Conservation (phyloP, 495 filamentous ascomycete genomes). For the Talaromyces wortmannii region DNA sequence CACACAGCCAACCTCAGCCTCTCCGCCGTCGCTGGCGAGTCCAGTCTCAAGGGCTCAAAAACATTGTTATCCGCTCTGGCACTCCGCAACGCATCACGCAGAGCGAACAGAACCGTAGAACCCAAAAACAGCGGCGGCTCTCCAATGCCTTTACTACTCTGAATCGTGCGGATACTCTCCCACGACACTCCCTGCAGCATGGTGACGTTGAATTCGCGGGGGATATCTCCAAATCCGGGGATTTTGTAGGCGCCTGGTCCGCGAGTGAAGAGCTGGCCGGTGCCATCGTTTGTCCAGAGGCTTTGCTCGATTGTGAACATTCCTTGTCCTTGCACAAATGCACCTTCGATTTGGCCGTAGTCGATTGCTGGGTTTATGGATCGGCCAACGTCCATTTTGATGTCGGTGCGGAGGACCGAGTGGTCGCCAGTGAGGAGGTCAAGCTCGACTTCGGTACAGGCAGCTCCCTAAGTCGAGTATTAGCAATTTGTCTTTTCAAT, state of each 20-base stretch:
- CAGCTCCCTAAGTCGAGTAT: constrained; percentile 48
- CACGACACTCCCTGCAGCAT: constrained; percentile 89
- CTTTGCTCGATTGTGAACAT: constrained; percentile 97
- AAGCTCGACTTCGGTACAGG: constrained; percentile 84
- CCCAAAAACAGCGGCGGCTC: constrained; percentile 98
- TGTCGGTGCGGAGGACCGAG: constrained; percentile 82
- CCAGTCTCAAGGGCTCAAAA: constrained; percentile 48
- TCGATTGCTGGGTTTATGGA: constrained; percentile 94
- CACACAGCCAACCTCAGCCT: constrained; percentile 74
- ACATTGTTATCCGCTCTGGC: constrained; percentile 66
- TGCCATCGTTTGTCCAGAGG: constrained; percentile 69
- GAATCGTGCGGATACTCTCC: constrained; percentile 91
- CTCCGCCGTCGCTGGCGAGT: constrained; percentile 80
- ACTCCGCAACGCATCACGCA: constrained; percentile 74
- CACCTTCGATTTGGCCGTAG: constrained; percentile 97
- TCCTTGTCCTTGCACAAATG: constrained; percentile 88
- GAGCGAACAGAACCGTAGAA: constrained; percentile 85
- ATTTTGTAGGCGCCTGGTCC: constrained; percentile 94
- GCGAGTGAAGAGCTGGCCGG: constrained; percentile 77
- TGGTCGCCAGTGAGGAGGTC: constrained; percentile 92
- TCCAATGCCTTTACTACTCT: constrained; percentile 76
- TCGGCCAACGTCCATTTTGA: constrained; percentile 97
- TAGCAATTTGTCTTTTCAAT: no score
- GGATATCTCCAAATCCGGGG: constrained; percentile 93
- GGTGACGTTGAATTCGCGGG: constrained; percentile 86